phyloP scores from a whole-genome alignment of 108 stramenopile genomes.

The Skeletonema grethae region DNA sequence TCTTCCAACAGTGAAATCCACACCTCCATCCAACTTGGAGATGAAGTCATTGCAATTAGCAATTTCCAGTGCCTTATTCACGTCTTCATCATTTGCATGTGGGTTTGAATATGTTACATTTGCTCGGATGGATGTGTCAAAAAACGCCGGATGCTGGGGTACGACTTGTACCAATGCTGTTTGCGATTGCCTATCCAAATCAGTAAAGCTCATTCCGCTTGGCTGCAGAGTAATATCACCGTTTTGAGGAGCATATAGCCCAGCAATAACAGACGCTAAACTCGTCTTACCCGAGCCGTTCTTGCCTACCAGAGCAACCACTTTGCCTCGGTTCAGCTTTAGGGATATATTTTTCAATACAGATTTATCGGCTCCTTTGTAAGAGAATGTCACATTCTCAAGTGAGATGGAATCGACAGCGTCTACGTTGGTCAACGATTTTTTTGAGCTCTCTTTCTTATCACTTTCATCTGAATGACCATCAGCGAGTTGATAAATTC shows the following conservation, averaged over 20 bases:
- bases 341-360: constrained; percentile 80
- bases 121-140: constrained; percentile 69
- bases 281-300: constrained; percentile 94
- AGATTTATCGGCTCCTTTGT: constrained; percentile 41
- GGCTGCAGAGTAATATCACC: constrained; percentile 59
- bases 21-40: constrained; percentile 67
- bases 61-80: constrained; percentile 51
- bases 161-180: constrained; percentile 86
- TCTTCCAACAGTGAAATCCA: constrained; percentile 85
- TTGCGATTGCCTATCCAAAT: constrained; percentile 52
- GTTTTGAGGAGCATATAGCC: constrained; percentile 75
- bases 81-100: constrained; percentile 55
- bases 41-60: constrained; percentile 80
- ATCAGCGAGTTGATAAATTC: constrained; percentile 57
- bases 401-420: constrained; percentile 59
- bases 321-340: constrained; percentile 68
- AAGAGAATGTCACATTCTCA: constrained; percentile 70
- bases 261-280: constrained; percentile 81
- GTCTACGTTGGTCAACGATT: constrained; percentile 12
- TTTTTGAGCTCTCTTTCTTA: neutral
- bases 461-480: constrained; percentile 19
- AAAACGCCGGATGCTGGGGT: constrained; percentile 88
- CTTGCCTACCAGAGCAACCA: constrained; percentile 90
- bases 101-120: constrained; percentile 83
- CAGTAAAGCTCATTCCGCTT: constrained; percentile 40